These are phyloP conservation scores for Dothideomycetidae sp. DNA, from an alignment of 2,329 filamentous ascomycete genomes.

Conservation along the genomic window DNA sequence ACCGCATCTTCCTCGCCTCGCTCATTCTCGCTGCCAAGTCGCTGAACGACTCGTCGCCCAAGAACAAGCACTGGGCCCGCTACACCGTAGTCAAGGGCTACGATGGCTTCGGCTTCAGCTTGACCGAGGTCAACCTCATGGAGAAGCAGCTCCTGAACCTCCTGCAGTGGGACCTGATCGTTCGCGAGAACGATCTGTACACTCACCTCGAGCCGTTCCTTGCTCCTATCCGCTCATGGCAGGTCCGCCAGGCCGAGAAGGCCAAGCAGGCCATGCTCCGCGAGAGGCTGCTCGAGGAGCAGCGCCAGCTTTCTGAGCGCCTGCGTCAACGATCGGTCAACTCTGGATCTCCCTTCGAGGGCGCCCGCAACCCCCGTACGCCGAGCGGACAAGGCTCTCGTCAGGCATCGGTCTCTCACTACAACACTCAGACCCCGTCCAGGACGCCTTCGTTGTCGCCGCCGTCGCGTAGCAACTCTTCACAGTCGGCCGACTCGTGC, in stretches of 20 bases:
- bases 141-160: constrained; percentile 95
- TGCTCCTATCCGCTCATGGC: constrained; percentile 57
- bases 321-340: constrained; percentile 17
- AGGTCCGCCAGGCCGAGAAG: constrained; percentile 41
- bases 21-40: constrained; percentile 88
- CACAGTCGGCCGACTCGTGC: constrained; percentile 22
- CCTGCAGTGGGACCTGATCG: constrained; percentile 84
- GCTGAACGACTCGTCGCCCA: constrained; percentile 93
- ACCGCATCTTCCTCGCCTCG: constrained; percentile 88
- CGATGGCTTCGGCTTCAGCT: constrained; percentile 75
- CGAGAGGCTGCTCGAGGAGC: constrained; percentile 26
- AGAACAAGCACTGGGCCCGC: constrained; percentile 99
- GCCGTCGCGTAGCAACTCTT: constrained; percentile 27
- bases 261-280: constrained; percentile 31
- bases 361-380: constrained; percentile 21
- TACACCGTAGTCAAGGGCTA: constrained; percentile 67
- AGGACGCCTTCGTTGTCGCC: constrained; percentile 37
- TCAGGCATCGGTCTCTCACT: constrained; percentile 7
- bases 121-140: constrained; percentile 97
- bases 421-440: constrained; percentile 18
- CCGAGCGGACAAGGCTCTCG: constrained; percentile 15
- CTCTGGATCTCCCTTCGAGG: constrained; percentile 22
- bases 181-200: constrained; percentile 75
- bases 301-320: constrained; percentile 25
- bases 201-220: constrained; percentile 78